Evolutionary conservation across 1,284 basidiomycete genomes (phyloP), one percentile per base, ranked within the genome.

Genomic region (Leccinum olivaceoglutinosum): DNA sequence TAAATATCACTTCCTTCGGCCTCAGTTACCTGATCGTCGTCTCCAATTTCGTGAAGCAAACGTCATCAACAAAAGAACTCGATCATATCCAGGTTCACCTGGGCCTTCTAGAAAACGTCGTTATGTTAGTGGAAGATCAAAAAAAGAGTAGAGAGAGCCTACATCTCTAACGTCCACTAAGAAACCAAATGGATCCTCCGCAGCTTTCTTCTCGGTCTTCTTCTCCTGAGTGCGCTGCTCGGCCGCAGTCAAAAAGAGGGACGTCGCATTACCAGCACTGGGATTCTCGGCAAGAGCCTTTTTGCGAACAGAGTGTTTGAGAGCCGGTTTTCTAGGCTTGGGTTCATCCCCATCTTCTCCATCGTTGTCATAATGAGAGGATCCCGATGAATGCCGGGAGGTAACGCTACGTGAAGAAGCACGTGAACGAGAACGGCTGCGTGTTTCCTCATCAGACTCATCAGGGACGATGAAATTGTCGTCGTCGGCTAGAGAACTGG

Each of bases 11-110:
- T 74, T 99, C 97, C 76, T 98, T 98, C 1, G 94, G 93, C 59
- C 95, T 82, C 62, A 98, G 80, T 72, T 98, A 96, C 64, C 96
- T 84, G 77, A 99, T 86, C 72, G 98, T 79, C 0, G 97, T 99
- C 79, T 99, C 97, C 66, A 99, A 79, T 70, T 89, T 90, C 4
- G 96, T 98, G 49, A 94, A 85, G 69, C 92, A 95, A 14, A 93
- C 83, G 74, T 99, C 97, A 71, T 99, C 97, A 63, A 92, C 86
- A 73, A 99, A 98, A 1, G 85, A 82, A 61, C 92, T 91, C 70
- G 91, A 73, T 99, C 97, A 73, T 98, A 98, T n/a, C 92, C 87
- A 0, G 92, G 87, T 69, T 96, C 85, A 44, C 84, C 88, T 14
- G 94, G 93, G 57, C 85, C 82, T 92, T 96, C 89, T 95, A 72